A percentile compares a stretch with the other conserved stretches of the same genome.
Evolutionary conservation across 371 early-diverging fungal species (phyloP).

Genomic region (Actinomortierella wolfii): DNA sequence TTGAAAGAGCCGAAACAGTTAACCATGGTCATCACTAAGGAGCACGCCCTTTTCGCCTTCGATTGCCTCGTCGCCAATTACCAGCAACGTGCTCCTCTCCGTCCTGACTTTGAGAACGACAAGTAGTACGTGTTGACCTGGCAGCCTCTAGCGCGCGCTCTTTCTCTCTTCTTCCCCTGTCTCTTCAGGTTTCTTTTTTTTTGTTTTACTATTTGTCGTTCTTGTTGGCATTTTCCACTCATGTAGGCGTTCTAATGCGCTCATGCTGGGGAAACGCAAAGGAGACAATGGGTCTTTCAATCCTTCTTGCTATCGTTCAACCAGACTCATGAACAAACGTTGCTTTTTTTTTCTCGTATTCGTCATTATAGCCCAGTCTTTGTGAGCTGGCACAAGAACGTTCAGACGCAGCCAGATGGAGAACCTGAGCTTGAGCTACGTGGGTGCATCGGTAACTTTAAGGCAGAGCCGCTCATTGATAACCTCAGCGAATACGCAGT

Average conservation of each 20-base stretch:
- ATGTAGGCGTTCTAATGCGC: neutral
- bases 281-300: neutral
- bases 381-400: constrained; percentile 32
- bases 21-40: constrained; percentile 31
- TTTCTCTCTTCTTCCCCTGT: neutral
- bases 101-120: constrained; percentile 17
- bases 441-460: constrained; percentile 95
- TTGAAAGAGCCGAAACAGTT: neutral
- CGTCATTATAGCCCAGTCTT: constrained; percentile 22
- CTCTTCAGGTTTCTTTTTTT: neutral
- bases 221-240: neutral
- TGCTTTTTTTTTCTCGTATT: neutral
- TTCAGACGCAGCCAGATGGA: constrained; percentile 32
- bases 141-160: neutral
- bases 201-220: neutral
- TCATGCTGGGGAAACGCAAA: neutral
- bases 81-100: constrained; percentile 9
- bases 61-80: constrained; percentile 30
- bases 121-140: constrained; percentile 11
- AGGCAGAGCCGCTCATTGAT: constrained; percentile 65
- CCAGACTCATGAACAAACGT: neutral
- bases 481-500: constrained; percentile 88
- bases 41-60: constrained; percentile 37
- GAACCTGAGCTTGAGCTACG: constrained; percentile 63
- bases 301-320: neutral